Evolutionary conservation across 352 stramenopile species (phyloP).

Genomic region (Globisporangium paroecandrum): DNA sequence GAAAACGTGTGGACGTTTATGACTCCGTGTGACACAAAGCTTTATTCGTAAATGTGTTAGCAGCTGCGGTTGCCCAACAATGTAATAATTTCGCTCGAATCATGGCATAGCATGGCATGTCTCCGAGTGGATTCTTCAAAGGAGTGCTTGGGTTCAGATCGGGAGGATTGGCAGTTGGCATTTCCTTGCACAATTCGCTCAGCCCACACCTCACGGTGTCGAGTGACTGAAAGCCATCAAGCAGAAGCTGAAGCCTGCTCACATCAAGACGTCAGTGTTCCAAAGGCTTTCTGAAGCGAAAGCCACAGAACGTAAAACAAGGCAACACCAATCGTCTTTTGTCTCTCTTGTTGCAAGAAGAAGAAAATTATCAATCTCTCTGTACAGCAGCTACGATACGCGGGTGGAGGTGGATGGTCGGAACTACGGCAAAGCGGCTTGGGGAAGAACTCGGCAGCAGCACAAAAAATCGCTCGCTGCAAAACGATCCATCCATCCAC

Average conservation of each 20-base stretch:
- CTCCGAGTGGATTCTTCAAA: neutral
- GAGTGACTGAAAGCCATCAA: neutral
- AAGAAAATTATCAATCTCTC: conserved; percentile 9
- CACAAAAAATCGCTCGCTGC: neutral
- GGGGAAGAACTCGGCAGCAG: neutral
- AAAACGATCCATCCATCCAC: neutral
- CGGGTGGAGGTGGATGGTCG: neutral
- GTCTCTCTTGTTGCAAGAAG: conserved; percentile 4
- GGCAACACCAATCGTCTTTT: neutral
- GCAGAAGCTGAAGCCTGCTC: neutral
- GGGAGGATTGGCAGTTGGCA: neutral
- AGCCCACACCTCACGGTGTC: neutral
- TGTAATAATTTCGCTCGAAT: neutral
- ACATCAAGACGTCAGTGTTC: neutral
- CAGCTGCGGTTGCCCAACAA: neutral
- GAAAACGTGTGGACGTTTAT: neutral
- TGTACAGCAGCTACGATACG: conserved; percentile 10
- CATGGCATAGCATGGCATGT: neutral
- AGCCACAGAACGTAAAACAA: neutral
- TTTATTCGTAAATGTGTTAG: neutral
- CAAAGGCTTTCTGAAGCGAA: neutral
- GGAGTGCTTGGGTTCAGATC: neutral
- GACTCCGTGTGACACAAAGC: neutral
- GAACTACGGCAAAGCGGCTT: conserved; percentile 1
- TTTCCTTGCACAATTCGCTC: neutral